Percentiles rank a stretch among this genome's conserved stretches.
phyloP scores from a whole-genome alignment of 2,329 filamentous ascomycete species.

The Trichoderma sp. region DNA sequence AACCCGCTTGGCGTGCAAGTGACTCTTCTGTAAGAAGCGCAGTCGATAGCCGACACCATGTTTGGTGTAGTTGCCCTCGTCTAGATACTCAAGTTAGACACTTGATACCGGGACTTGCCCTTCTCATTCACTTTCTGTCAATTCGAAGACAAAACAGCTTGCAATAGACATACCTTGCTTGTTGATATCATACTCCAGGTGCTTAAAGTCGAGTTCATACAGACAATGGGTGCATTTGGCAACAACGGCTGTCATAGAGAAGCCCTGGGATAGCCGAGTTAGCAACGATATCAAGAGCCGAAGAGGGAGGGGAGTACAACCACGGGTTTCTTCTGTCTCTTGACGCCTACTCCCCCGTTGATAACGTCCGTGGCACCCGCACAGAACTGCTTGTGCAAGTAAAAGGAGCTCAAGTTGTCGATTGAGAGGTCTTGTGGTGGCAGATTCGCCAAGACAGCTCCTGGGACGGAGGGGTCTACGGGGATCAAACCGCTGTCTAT shows the following conservation, averaged over 20 bases:
- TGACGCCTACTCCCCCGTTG: constrained; percentile 53
- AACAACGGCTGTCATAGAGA: constrained; percentile 46
- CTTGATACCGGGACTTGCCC: neutral
- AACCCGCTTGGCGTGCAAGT: constrained; percentile 51
- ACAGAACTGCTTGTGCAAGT: constrained; percentile 58
- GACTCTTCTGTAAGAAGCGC: constrained; percentile 59
- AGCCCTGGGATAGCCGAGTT: constrained; percentile 40
- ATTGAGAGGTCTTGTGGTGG: constrained; percentile 46
- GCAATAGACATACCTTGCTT: constrained; percentile 46
- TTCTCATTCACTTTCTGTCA: neutral
- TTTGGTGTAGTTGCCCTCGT: constrained; percentile 50
- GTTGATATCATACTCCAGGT: constrained; percentile 56
- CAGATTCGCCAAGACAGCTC: constrained; percentile 10
- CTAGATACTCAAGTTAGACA: constrained; percentile 9
- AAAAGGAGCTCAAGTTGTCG: constrained; percentile 52
- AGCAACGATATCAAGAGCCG: neutral
- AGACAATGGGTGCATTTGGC: constrained; percentile 57
- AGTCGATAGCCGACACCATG: constrained; percentile 54
- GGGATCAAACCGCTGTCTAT: constrained; percentile 32
- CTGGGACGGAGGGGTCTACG: constrained; percentile 27
- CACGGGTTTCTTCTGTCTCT: constrained; percentile 54
- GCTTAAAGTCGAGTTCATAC: constrained; percentile 56
- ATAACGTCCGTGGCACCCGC: constrained; percentile 55
- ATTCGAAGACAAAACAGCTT: neutral
- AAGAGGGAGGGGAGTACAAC: neutral